Evolutionary conservation across 2,329 filamentous ascomycete genomes (phyloP), one percentile per base, ranked within the genome.

Genomic region (Arthrobotrys sinensis): DNA sequence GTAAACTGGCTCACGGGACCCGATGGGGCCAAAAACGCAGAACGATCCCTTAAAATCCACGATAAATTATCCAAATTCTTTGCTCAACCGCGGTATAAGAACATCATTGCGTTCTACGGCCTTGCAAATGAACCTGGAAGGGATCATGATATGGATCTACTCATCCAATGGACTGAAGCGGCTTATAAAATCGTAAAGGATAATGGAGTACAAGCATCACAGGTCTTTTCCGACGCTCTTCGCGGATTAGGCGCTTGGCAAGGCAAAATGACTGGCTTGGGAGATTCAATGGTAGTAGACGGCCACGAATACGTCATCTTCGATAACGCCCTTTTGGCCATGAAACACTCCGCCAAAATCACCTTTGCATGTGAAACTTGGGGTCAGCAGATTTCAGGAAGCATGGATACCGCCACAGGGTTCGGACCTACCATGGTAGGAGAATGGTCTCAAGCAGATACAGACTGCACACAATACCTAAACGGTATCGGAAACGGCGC

Each of bases 301-400:
- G 95, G 96, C 36, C 96, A 99, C 85, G 94, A 98, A 84, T 99
- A 99, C 84, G 93, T 97, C 82, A 97, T 97, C 84, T 99, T 99
- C 88, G 97, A 99, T 87, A 89, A 89, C 48, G 90, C 91, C 80
- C 93, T 97, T 84, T 91, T 99, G 82, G 88, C 90, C 48, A 91
- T 92, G 82, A 91, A 91, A 68, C 96, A 98, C 86, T 87, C 91
- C 69, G 88, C 91, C 80, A 97, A 97, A 85, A 88, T 98, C 75
- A 87, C 91, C 73, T 96, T 97, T 83, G 93, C 95, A 2, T 99
- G 96, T 85, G 86, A 88, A n/a, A 93, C 90, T 65, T 99, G 96
- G 96, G 92, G 92, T 1, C 83, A 91, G 81, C 94, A 98, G 86
- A 89, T 93, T 10, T 83, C 89, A 77, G 86, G 89, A 75, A 93